Conservation (phyloP, 2,329 filamentous ascomycete genomes). For the Claviceps paspali region DNA sequence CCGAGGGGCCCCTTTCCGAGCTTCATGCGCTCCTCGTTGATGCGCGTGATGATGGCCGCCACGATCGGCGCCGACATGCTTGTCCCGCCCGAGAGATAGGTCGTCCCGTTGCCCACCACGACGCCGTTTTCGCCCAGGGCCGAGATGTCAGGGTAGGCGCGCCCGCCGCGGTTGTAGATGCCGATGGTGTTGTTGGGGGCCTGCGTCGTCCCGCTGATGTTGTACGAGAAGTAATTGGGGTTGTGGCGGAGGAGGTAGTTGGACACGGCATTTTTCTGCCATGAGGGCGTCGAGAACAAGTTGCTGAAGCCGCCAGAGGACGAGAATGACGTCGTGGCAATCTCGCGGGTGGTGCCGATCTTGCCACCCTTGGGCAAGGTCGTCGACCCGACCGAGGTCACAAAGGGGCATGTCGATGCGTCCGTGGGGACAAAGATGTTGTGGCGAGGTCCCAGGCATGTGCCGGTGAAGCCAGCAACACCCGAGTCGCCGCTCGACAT, state of each 20-base stretch:
- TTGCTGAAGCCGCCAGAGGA: constrained; percentile 35
- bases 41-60: constrained; percentile 18
- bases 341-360: constrained; percentile 5
- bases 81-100: constrained; percentile 31
- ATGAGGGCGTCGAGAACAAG: constrained; percentile 29
- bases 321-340: constrained; percentile 21
- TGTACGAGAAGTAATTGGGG: constrained; percentile 8
- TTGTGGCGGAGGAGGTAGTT: constrained; percentile 7
- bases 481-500: constrained; percentile 20
- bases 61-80: constrained; percentile 23
- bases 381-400: constrained; percentile 35
- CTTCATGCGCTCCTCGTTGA: constrained; percentile 16
- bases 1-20: constrained; percentile 15
- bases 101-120: constrained; percentile 26
- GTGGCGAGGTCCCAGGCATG: constrained; percentile 13
- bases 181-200: constrained; percentile 6
- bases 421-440: constrained; percentile 32
- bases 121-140: constrained; percentile 29
- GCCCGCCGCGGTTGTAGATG: constrained; percentile 29
- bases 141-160: constrained; percentile 33
- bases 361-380: constrained; percentile 12
- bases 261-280: constrained; percentile 22
- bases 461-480: constrained; percentile 7
- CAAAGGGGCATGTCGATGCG: constrained; percentile 31
- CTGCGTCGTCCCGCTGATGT: constrained; percentile 7